Evolutionary conservation across 2,329 filamentous ascomycete species (phyloP).

Genomic region (Seiridium unicorne): DNA sequence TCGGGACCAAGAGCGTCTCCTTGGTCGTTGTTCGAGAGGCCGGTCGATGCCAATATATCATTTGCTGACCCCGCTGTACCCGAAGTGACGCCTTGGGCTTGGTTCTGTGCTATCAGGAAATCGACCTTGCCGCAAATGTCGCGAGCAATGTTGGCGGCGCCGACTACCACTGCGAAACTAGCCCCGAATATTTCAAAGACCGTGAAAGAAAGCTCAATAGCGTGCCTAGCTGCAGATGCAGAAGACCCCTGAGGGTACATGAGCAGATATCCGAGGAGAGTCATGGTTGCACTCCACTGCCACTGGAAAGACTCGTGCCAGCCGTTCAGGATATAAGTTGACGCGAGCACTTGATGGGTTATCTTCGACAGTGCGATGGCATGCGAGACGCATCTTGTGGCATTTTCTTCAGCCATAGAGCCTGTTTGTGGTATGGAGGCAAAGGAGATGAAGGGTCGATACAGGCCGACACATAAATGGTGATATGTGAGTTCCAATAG

Average conservation of each 20-base stretch:
- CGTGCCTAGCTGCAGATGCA: background rate
- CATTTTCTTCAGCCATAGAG: conserved; percentile 11
- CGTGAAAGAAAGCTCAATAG: background rate
- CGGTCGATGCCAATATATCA: background rate
- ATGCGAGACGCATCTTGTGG: conserved; percentile 9
- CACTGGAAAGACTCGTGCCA: conserved; percentile 14
- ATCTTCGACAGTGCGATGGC: conserved; percentile 15
- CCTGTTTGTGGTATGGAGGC: background rate
- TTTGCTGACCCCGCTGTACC: background rate
- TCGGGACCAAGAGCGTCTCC: too few relatives aligned
- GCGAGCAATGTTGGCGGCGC: background rate
- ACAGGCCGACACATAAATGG: conserved; percentile 13
- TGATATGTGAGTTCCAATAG: conserved; percentile 17
- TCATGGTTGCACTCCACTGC: conserved; percentile 16
- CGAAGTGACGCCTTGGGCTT: background rate
- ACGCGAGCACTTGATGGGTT: conserved; percentile 11
- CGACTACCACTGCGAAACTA: background rate
- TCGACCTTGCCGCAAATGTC: background rate
- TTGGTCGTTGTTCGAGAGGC: too few relatives aligned
- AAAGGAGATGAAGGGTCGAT: conserved; percentile 15
- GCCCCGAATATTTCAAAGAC: background rate
- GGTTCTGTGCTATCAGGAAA: background rate
- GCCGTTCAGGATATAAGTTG: conserved; percentile 10
- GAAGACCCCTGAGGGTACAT: background rate
- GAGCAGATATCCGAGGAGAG: conserved; percentile 13